phyloP scores from a whole-genome alignment of 2,329 filamentous ascomycete genomes.

The Ceratocystis variospora region DNA sequence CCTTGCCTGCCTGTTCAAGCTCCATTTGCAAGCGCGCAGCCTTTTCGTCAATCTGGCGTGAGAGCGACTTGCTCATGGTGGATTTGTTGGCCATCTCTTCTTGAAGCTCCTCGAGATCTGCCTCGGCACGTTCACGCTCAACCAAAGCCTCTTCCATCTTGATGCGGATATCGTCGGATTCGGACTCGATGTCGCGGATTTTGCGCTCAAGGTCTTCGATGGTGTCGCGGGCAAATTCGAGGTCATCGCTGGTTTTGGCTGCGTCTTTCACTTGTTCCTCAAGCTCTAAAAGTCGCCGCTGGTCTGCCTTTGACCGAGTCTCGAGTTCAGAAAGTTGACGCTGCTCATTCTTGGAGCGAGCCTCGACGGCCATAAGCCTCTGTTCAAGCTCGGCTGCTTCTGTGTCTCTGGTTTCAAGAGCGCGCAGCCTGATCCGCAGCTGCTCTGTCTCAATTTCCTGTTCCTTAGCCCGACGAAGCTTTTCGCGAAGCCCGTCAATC shows the following conservation, averaged over 20 bases:
- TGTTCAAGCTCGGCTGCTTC: conserved; percentile 30
- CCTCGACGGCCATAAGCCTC: conserved; percentile 36
- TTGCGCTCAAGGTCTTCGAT: conserved; percentile 45
- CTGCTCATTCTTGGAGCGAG: conserved; percentile 44
- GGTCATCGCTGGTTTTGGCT: conserved; percentile 31
- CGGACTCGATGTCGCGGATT: conserved; percentile 39
- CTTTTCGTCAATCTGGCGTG: conserved; percentile 62
- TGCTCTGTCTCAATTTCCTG: conserved; percentile 16
- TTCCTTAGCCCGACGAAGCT: conserved; percentile 15
- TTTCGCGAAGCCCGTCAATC: conserved; percentile 10
- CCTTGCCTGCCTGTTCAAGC: conserved; percentile 39
- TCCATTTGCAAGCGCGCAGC: conserved; percentile 52
- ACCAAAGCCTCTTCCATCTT: conserved; percentile 39
- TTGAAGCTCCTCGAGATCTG: conserved; percentile 51
- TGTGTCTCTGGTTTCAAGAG: conserved; percentile 12
- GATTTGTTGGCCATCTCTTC: conserved; percentile 72
- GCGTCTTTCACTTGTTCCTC: conserved; percentile 35
- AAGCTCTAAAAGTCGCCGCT: conserved; percentile 39
- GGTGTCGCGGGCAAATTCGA: conserved; percentile 43
- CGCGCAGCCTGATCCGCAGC: conserved; percentile 6
- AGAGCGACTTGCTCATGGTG: conserved; percentile 58
- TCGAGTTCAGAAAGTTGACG: conserved; percentile 42
- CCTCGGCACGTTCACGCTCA: conserved; percentile 44
- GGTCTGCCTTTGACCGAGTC: conserved; percentile 43
- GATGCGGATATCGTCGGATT: conserved; percentile 41